phyloP scores from a whole-genome alignment of 2,329 filamentous ascomycete genomes.

The Colletotrichum horii region DNA sequence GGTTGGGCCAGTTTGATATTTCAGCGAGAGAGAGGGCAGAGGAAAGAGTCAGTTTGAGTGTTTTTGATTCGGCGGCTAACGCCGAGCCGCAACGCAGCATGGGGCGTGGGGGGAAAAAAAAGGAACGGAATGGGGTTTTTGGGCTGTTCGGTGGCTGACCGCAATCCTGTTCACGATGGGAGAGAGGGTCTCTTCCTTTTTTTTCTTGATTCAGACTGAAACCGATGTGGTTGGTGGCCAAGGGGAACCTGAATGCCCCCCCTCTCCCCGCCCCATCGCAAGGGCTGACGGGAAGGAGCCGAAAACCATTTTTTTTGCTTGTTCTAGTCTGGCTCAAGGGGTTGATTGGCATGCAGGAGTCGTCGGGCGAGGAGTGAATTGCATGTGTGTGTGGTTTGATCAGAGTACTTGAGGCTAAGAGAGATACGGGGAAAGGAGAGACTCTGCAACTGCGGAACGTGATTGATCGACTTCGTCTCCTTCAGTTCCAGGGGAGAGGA shows the following conservation, averaged over 20 bases:
- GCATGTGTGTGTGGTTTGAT: not conserved
- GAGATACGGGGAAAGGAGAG: not conserved
- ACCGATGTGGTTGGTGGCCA: not conserved
- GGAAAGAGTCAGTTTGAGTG: not conserved
- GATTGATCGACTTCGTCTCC: not conserved
- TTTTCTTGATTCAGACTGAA: conserved; percentile 3
- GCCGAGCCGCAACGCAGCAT: not conserved
- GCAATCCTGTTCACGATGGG: not conserved
- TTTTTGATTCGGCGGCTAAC: not conserved
- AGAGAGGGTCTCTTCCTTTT: not conserved
- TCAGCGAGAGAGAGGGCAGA: not conserved
- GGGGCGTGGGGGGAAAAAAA: not conserved
- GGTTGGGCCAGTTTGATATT: not conserved
- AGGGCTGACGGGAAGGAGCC: not conserved
- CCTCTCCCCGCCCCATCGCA: not conserved
- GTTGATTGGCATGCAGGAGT: not conserved
- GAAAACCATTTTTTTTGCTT: conserved; percentile 1
- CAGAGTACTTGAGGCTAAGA: not conserved
- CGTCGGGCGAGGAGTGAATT: not conserved
- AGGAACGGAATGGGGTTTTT: not conserved
- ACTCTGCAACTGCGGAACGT: not conserved
- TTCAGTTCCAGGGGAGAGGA: not conserved
- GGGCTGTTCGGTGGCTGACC: not conserved
- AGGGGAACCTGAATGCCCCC: not conserved
- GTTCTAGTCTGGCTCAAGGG: conserved; percentile 1